These are phyloP conservation scores for Tuber calosporum DNA, from an alignment of 495 filamentous ascomycete genomes.

Conservation along the genomic window DNA sequence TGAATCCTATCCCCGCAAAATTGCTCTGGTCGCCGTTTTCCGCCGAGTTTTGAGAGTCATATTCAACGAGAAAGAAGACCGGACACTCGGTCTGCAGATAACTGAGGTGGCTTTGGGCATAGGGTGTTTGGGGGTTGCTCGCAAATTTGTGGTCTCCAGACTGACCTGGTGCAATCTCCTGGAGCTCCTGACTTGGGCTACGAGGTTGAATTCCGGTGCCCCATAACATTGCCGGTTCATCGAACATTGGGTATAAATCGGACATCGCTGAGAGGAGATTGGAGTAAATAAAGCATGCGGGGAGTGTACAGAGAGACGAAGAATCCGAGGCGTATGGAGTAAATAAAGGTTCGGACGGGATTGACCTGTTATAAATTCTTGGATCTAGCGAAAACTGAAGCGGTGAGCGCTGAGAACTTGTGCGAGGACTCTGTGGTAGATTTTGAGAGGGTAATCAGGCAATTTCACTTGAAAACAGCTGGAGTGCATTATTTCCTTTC, in stretches of 20 bases:
- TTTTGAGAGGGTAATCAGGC: too few species aligned
- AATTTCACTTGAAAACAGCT: too few species aligned
- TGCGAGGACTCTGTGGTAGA: background rate
- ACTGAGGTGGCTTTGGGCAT: too few species aligned
- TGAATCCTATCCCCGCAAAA: background rate
- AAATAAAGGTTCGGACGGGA: background rate
- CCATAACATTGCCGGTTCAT: background rate
- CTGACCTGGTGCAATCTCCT: too few species aligned
- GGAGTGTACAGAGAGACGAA: background rate
- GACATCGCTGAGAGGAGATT: background rate
- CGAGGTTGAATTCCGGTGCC: background rate
- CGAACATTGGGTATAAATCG: background rate
- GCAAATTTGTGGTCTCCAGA: too few species aligned
- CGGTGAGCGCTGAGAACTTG: background rate
- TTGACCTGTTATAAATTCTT: background rate
- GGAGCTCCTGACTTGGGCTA: background rate
- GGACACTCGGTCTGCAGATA: too few species aligned
- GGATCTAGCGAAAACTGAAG: background rate
- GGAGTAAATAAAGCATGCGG: background rate
- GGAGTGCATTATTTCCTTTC: too few species aligned
- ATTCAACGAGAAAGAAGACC: too few species aligned
- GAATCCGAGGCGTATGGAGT: background rate
- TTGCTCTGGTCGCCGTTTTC: background rate
- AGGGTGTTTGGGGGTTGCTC: too few species aligned
- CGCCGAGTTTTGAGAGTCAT: background rate